Base-by-base conservation (phyloP, 208 protist species). In the Leptomonas pyrrhocoris region DNA sequence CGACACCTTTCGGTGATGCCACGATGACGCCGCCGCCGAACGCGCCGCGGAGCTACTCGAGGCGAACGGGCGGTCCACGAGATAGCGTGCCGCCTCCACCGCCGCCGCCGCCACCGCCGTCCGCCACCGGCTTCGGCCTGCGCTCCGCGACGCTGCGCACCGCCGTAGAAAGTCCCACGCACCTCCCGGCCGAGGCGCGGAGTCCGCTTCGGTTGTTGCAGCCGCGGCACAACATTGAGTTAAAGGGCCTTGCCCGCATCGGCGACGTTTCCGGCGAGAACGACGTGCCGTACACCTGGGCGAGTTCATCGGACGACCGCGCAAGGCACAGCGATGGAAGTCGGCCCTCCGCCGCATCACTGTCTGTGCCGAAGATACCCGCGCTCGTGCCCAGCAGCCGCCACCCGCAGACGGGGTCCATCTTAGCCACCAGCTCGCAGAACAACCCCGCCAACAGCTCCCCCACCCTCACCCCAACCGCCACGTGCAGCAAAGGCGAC, bases 1-100 rank as follows among this genome's bases (percentile, higher is more conserved):
- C 57, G 38, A 49, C 57, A 0, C 31, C 57, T 21, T 25, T 50
- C 3, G 31, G 40, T 38, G 57, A 62, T 6, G 2, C 16, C n/a
- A 40, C 36, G 6, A 36, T 27, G 8, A 50, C 58, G 15, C 58
- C 58, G 18, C 58, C 58, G 28, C 58, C 58, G 5, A 64, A 40
- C 25, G 58, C 58, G 19, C 58, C 58, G 45, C 58, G 58, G 11
- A 64, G 40, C 11, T 64, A 64, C 58, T 64, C 58, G 28, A 50
- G 36, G 58, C 43, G 58, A 5, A 53, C 27, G 43, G 56, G 56
- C 31, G 56, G 56, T 7, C 28, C 58, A 27, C 58, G 58, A 4
- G 58, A 64, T 3, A 64, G 58, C 43, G 28, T 40, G 25, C 58
- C 58, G 19, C 43, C 45, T n/a, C 58, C 40, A 13, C 58, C 42